These are phyloP conservation scores for Infundibulicybe gibba DNA, from an alignment of 768 basidiomycete genomes.

Conservation along the genomic window DNA sequence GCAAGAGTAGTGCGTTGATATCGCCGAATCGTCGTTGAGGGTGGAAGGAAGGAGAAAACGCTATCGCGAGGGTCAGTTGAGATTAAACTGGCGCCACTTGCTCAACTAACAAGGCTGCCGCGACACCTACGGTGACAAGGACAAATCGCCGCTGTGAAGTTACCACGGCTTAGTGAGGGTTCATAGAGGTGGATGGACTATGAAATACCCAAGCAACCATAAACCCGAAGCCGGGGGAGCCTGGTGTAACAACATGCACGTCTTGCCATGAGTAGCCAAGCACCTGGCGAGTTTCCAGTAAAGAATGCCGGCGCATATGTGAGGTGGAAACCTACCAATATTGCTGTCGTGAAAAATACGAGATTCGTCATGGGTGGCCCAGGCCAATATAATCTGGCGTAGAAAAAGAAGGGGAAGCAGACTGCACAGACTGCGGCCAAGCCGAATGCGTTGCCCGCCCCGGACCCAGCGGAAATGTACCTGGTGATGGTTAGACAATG, in stretches of 20 bases:
- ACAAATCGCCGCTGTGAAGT: constrained; percentile 55
- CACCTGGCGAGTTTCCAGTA: constrained; percentile 35
- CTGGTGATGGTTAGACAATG: constrained; percentile 23
- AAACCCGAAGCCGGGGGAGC: constrained; percentile 56
- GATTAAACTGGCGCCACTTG: not conserved
- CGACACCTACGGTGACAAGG: constrained; percentile 67
- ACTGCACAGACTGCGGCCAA: constrained; percentile 66
- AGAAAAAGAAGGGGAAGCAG: constrained; percentile 72
- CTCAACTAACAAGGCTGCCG: constrained; percentile 65
- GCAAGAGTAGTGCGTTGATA: constrained; percentile 73
- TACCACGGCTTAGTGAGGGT: too few species aligned
- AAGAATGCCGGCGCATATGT: not conserved
- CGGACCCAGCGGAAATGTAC: constrained; percentile 68
- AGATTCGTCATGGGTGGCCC: constrained; percentile 70
- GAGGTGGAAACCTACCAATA: constrained; percentile 41
- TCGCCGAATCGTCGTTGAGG: constrained; percentile 67
- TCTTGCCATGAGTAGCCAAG: constrained; percentile 76
- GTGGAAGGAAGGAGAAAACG: constrained; percentile 69
- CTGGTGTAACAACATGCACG: constrained; percentile 39
- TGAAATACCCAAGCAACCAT: constrained; percentile 68
- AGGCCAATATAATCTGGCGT: constrained; percentile 69
- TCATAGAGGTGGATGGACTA: not conserved
- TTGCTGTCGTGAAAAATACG: constrained; percentile 61
- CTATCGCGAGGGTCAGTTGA: constrained; percentile 23
- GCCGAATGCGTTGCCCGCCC: constrained; percentile 62